A percentile compares a stretch with the other conserved stretches of the same genome.
Evolutionary conservation across 1,139 yeast species (phyloP).

Genomic region (Geotrichum restrictum): DNA sequence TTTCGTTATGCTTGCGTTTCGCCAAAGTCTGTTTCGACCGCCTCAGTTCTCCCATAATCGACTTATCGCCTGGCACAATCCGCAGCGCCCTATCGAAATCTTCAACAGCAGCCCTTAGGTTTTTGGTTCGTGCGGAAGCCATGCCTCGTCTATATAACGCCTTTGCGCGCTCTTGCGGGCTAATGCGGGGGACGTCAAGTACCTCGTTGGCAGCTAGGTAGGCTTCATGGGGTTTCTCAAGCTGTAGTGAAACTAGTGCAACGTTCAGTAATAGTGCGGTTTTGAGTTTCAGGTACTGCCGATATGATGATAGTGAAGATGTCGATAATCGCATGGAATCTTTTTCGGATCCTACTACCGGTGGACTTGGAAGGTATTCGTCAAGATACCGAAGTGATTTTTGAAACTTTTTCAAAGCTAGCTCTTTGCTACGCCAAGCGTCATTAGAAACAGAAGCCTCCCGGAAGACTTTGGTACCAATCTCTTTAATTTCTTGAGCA

Average conservation of each 20-base stretch:
- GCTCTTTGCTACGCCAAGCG: constrained; percentile 54
- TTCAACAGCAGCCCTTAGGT: constrained; percentile 65
- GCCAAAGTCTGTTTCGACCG: constrained; percentile 56
- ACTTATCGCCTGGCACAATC: constrained; percentile 70
- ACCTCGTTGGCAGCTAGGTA: constrained; percentile 62
- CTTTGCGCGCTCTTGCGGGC: constrained; percentile 68
- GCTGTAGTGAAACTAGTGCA: constrained; percentile 67
- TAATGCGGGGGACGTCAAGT: constrained; percentile 53
- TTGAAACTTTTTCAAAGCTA: constrained; percentile 61
- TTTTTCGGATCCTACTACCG: constrained; percentile 26
- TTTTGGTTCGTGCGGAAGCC: constrained; percentile 61
- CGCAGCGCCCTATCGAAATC: constrained; percentile 65
- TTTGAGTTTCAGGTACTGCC: constrained; percentile 43
- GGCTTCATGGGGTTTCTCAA: constrained; percentile 52
- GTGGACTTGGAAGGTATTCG: constrained; percentile 59
- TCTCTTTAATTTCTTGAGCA: constrained; percentile 60
- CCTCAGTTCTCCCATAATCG: constrained; percentile 61
- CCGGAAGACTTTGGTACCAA: constrained; percentile 76
- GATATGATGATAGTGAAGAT: too few relatives aligned
- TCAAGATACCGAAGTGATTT: constrained; percentile 67
- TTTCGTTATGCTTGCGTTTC: constrained; percentile 62
- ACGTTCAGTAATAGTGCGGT: constrained; percentile 64
- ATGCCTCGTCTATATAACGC: constrained; percentile 81
- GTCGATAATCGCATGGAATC: too few relatives aligned
- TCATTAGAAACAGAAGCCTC: constrained; percentile 26